Conservation (phyloP, 169 alveolate species). For the Cryptosporidium sp. region DNA sequence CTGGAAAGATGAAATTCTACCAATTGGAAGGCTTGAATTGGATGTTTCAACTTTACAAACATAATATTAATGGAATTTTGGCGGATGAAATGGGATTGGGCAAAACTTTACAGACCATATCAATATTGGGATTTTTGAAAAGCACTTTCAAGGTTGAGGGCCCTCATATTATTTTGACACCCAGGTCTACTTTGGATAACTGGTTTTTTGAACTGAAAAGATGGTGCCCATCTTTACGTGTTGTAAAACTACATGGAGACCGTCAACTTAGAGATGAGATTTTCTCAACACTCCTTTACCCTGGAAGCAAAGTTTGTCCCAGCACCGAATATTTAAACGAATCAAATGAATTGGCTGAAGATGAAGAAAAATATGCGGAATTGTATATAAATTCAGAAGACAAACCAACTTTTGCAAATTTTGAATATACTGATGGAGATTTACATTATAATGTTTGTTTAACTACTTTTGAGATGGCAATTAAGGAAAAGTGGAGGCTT, state of each 20-base stretch:
- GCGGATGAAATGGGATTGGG: constrained; percentile 95
- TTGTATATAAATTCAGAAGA: not conserved
- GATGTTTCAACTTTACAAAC: constrained; percentile 84
- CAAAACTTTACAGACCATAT: constrained; percentile 88
- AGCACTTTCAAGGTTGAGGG: constrained; percentile 77
- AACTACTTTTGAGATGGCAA: constrained; percentile 90
- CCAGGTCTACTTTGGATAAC: constrained; percentile 85
- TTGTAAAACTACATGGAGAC: constrained; percentile 86
- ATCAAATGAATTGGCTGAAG: constrained; percentile 3
- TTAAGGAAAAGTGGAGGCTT: constrained; percentile 83
- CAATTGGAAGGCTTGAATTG: constrained; percentile 91
- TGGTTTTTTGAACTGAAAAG: constrained; percentile 87
- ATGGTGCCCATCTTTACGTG: constrained; percentile 89
- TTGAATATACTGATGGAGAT: constrained; percentile 71
- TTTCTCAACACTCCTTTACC: constrained; percentile 77
- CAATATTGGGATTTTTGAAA: constrained; percentile 83
- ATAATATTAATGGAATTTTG: constrained; percentile 89
- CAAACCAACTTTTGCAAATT: constrained; percentile 36
- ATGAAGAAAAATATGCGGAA: constrained; percentile 1
- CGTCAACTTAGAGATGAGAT: constrained; percentile 89
- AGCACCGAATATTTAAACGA: not conserved
- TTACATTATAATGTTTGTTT: constrained; percentile 86
- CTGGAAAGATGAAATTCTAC: constrained; percentile 86
- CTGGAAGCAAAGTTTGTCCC: constrained; percentile 73
- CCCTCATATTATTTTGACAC: constrained; percentile 86